Base-by-base conservation (phyloP, 1,284 basidiomycete genomes). In the Cronartium quercuum region DNA sequence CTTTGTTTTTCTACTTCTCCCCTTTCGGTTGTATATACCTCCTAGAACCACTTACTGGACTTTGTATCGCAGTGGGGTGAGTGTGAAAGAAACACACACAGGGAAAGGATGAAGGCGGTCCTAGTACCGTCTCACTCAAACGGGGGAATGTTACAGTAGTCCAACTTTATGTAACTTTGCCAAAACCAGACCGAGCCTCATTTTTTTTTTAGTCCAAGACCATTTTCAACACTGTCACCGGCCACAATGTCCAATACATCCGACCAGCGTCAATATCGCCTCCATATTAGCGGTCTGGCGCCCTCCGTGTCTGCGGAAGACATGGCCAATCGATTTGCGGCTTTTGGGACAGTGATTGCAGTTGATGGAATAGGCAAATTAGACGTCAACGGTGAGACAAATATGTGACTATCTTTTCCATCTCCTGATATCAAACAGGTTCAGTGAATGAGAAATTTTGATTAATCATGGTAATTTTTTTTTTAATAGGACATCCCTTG, bases 221-320 rank as follows among this genome's bases (percentile, higher is more conserved):
- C 47, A 13, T 9, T 51, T 15, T 51, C 5, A 15, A 51, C 13
- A 18, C 10, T 6, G 4, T 51, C 18, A 51, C 6, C 6, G 18
- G 6, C 6, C 6, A 15, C 6, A 6, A 51, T 51, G 47, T 15
- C 47, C 47, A 51, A 18, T 15, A 18, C 47, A 18, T 21, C 18
- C 21, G 58, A 61, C 9, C 7, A 9, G 15, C 7, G 21, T 61
- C 58, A 61, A 34, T 75, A 60, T 63, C 84, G 89, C 35, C 84
- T 91, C 1, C 89, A 90, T 77, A 83, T 91, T 70, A 90, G 89
- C 41, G 90, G 90, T 2, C 83, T 91, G 5, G 90, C 88, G 0
- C 86, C 88, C 0, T 82, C 87, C 6, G 86, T 90, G 41, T 85
- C 86, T 0, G 79, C 83, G 2, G 81, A 83, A n/a, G 89, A 90